Evolutionary conservation across 2,329 filamentous ascomycete genomes (phyloP).

Genomic region (Talaromyces rugulosus): DNA sequence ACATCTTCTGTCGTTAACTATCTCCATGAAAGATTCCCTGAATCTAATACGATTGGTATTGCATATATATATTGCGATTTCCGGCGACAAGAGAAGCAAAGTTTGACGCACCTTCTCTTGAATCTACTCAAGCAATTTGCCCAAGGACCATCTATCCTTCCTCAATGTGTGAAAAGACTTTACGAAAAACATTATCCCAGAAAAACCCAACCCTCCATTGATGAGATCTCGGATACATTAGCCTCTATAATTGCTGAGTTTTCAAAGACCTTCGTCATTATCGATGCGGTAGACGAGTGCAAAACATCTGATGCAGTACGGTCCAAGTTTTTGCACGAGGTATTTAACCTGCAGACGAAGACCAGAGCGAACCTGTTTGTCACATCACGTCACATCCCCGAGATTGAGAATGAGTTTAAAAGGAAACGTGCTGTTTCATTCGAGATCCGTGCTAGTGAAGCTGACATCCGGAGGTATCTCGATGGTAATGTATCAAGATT

Average conservation of each 20-base stretch:
- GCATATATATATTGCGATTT: slow-evolving; percentile 8
- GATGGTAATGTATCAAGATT: slow-evolving; percentile 18
- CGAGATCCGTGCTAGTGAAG: slow-evolving; percentile 31
- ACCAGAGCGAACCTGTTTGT: slow-evolving; percentile 23
- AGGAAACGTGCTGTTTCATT: slow-evolving; percentile 5
- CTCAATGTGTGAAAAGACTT: background rate
- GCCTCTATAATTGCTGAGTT: slow-evolving; percentile 11
- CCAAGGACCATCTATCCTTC: background rate
- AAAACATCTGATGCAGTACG: slow-evolving; percentile 13
- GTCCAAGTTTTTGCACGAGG: slow-evolving; percentile 14
- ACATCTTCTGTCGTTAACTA: slow-evolving; percentile 40
- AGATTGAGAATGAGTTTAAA: slow-evolving; percentile 20
- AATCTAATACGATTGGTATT: background rate
- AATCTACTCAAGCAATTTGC: slow-evolving; percentile 3
- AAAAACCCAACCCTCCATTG: background rate
- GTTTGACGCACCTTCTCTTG: background rate
- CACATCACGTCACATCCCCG: slow-evolving; percentile 28
- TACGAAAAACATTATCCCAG: background rate
- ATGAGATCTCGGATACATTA: background rate
- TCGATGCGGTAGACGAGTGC: slow-evolving; percentile 33
- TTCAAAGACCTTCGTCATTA: slow-evolving; percentile 20
- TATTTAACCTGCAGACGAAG: slow-evolving; percentile 4
- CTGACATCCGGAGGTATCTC: slow-evolving; percentile 32
- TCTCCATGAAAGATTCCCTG: slow-evolving; percentile 20
- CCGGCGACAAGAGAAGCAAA: background rate